phyloP scores from a whole-genome alignment of 768 basidiomycete species.

The Fomitopsis serialis region DNA sequence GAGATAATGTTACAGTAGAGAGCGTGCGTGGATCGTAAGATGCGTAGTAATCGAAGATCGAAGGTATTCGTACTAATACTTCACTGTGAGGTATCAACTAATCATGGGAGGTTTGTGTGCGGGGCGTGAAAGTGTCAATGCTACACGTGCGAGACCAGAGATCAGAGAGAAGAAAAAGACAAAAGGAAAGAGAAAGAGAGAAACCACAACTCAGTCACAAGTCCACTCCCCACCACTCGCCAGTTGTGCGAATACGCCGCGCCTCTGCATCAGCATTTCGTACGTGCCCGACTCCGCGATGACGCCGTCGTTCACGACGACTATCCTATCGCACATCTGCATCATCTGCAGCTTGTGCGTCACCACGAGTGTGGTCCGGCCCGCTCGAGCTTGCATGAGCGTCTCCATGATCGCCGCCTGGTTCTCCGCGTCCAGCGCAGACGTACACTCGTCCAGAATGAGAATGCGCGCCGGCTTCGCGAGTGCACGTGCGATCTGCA shows the following conservation, averaged over 20 bases:
- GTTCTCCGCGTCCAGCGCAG: conserved; percentile 81
- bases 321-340: conserved; percentile 85
- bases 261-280: conserved; percentile 58
- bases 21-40: neutral
- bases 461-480: conserved; percentile 67
- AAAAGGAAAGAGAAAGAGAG: neutral
- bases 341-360: conserved; percentile 91
- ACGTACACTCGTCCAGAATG: conserved; percentile 94
- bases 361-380: conserved; percentile 83
- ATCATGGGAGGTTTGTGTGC: conserved; percentile 4
- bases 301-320: conserved; percentile 74
- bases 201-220: conserved; percentile 7
- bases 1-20: neutral
- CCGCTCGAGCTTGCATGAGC: conserved; percentile 55
- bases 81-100: conserved; percentile 14
- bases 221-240: conserved; percentile 76
- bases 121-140: conserved; percentile 2
- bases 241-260: conserved; percentile 71
- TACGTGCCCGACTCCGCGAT: conserved; percentile 78
- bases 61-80: conserved; percentile 14
- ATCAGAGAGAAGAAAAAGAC: neutral
- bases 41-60: conserved; percentile 13
- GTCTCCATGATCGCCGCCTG: conserved; percentile 79
- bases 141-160: neutral
- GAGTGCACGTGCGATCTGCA: conserved; percentile 91